Base-by-base conservation (phyloP, 352 stramenopile species). In the Phytophthora nicotianae region DNA sequence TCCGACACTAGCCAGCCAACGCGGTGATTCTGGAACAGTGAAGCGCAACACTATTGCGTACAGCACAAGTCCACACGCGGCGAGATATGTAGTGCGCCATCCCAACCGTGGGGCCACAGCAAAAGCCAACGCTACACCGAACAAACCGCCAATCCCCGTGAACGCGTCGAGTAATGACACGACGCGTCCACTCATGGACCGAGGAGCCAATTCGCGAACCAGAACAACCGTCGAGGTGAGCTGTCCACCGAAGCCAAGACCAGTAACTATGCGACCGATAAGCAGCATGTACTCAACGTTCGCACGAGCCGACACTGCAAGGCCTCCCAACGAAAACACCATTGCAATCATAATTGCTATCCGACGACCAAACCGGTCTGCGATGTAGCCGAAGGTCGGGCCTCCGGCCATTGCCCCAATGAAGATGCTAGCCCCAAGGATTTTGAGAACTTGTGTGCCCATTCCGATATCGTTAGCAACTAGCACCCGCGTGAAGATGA, bases 141-240 rank as follows among this genome's bases (percentile, higher is more conserved):
- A 2, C 21, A 78, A 63, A n/a, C 60, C 62, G 10, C 75, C 75
- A 23, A 78, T 27, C 21, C 72, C 70, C 1, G 65, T 71, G 40
- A 81, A 80, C n/a, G 65, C 71, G 9, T 81, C 65, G 1, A 84
- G 49, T 8, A 82, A 41, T n/a, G 73, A 63, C 16, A 80, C 41
- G 13, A 75, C 35, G 5, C 70, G 62, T n/a, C 70, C 67, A 33
- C 45, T 62, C 26, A 66, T 77, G 24, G 50, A 57, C 5, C 17
- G 60, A 27, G 75, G 75, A 16, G 64, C 42, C 10, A 84, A 49
- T 53, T 84, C 75, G 26, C 75, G 68, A 27, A 82, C 51, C 1
- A 84, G 32, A 8, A 72, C 58, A 48, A 72, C 43, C 8, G 70
- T 73, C 2, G 73, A 68, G 6, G 62, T 43, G 5, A 80, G 57